Evolutionary conservation across 768 basidiomycete species (phyloP), one percentile per base, ranked within the genome.

Genomic region (Pleurotus eryngii): DNA sequence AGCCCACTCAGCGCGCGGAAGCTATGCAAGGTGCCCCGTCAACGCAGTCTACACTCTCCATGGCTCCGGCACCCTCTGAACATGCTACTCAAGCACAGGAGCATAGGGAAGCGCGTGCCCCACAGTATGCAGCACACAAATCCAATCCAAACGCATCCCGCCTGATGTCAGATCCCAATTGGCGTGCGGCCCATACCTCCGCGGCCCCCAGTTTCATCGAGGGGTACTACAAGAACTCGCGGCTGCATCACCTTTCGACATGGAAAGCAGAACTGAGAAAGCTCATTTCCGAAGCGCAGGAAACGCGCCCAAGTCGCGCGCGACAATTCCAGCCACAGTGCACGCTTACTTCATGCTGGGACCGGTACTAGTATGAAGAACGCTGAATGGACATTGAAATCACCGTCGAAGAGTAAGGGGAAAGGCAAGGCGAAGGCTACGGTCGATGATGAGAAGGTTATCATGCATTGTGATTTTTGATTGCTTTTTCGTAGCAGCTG

Each of bases 401-500:
- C 84, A 6, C 81, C 84, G 40, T 65, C 68, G 17, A 76, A 76
- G 62, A 65, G 66, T 12, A 83, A 80, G 59, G 80, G 77, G 64
- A 86, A 86, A 61, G 80, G 76, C 45, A 87, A 85, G 67, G 78
- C 74, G 59, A 84, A 78, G 63, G 81, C 76, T 14, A 72, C 70
- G 47, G 79, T 78, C 42, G 76, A 76, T 35, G 78, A 76, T 2
- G 81, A 85, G 43, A 79, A 80, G 14, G 83, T 90, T 8, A 89
- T 93, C 64, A 91, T 95, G 90, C 92, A 95, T 64, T 92, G 90
- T 62, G 92, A 95, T 69, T 98, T 98, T 98, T 61, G 97, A 99
- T 65, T 93, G 88, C 61, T 98, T 98, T 77, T 99, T 99, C 67
- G 95, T 98, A 9, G 87, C 91, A 1, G 96, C 88, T n/a, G 92